A percentile compares a stretch with the other conserved stretches of the same genome.
phyloP scores from a whole-genome alignment of 2,329 filamentous ascomycete genomes.

The Rosellinia necatrix region DNA sequence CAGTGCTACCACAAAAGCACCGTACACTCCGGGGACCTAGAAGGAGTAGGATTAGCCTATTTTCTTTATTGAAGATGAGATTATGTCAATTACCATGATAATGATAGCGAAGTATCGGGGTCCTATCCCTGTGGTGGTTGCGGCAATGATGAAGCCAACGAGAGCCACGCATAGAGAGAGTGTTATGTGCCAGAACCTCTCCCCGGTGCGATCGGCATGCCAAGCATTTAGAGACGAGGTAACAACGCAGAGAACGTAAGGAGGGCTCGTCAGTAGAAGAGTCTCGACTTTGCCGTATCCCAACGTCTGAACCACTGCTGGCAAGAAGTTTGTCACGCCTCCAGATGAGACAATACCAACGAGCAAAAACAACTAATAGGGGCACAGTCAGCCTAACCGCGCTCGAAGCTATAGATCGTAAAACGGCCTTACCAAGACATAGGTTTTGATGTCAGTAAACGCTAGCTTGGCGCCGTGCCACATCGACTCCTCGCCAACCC shows the following conservation, averaged over 20 bases:
- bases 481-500: slow-evolving; percentile 60
- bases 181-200: slow-evolving; percentile 71
- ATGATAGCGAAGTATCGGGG: slow-evolving; percentile 74
- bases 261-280: slow-evolving; percentile 67
- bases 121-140: slow-evolving; percentile 61
- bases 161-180: slow-evolving; percentile 66
- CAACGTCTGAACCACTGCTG: slow-evolving; percentile 71
- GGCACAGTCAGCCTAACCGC: slow-evolving; percentile 3
- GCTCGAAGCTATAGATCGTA: background rate
- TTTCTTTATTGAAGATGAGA: background rate
- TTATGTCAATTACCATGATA: slow-evolving; percentile 59
- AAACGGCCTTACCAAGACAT: slow-evolving; percentile 53
- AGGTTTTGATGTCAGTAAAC: slow-evolving; percentile 63
- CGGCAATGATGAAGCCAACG: slow-evolving; percentile 69
- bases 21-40: slow-evolving; percentile 62
- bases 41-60: background rate
- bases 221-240: slow-evolving; percentile 68
- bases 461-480: slow-evolving; percentile 59
- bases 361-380: slow-evolving; percentile 54
- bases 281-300: slow-evolving; percentile 64
- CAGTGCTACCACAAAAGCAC: slow-evolving; percentile 68
- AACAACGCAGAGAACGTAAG: slow-evolving; percentile 66
- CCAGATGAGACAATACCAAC: slow-evolving; percentile 61
- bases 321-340: slow-evolving; percentile 71
- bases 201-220: slow-evolving; percentile 73